Evolutionary conservation across 2,329 filamentous ascomycete species (phyloP).

Genomic region (Diaporthe capsici): DNA sequence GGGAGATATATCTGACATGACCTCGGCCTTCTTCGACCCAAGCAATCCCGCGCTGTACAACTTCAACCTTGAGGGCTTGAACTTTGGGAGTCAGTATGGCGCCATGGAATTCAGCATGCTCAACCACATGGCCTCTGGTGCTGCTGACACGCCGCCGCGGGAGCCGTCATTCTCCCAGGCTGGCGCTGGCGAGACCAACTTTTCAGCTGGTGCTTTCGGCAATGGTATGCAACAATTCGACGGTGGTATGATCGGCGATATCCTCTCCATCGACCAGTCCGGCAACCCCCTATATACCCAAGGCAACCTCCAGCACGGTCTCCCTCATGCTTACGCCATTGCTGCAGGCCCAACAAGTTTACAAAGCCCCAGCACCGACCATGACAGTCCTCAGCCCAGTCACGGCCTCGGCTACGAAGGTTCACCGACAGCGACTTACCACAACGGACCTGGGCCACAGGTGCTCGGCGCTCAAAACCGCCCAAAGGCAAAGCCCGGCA

Average conservation of each 20-base stretch:
- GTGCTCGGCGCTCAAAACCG: slow-evolving; percentile 50
- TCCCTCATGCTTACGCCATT: slow-evolving; percentile 77
- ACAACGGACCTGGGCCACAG: slow-evolving; percentile 43
- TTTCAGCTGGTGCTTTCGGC: slow-evolving; percentile 63
- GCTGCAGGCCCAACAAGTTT: slow-evolving; percentile 73
- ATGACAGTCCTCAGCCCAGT: slow-evolving; percentile 72
- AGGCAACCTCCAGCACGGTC: slow-evolving; percentile 72
- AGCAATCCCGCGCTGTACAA: slow-evolving; percentile 95
- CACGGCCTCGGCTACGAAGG: slow-evolving; percentile 67
- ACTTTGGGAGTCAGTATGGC: slow-evolving; percentile 96
- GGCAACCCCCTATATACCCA: slow-evolving; percentile 65
- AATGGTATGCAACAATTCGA: slow-evolving; percentile 65
- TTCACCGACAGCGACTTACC: slow-evolving; percentile 62
- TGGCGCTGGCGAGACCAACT: slow-evolving; percentile 55
- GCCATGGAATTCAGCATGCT: slow-evolving; percentile 97
- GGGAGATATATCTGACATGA: slow-evolving; percentile 66
- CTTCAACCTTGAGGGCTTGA: slow-evolving; percentile 93
- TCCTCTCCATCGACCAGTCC: slow-evolving; percentile 65
- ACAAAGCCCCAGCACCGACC: slow-evolving; percentile 75
- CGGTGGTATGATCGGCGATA: slow-evolving; percentile 66
- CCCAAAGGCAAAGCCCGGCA: slow-evolving; percentile 60
- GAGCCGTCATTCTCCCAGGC: slow-evolving; percentile 67
- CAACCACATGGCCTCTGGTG: slow-evolving; percentile 94
- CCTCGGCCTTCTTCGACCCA: slow-evolving; percentile 81
- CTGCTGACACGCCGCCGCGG: slow-evolving; percentile 82